Evolutionary conservation across 352 stramenopile genomes (phyloP), one percentile per base, ranked within the genome.

Genomic region (Phytophthora chlamydospora): DNA sequence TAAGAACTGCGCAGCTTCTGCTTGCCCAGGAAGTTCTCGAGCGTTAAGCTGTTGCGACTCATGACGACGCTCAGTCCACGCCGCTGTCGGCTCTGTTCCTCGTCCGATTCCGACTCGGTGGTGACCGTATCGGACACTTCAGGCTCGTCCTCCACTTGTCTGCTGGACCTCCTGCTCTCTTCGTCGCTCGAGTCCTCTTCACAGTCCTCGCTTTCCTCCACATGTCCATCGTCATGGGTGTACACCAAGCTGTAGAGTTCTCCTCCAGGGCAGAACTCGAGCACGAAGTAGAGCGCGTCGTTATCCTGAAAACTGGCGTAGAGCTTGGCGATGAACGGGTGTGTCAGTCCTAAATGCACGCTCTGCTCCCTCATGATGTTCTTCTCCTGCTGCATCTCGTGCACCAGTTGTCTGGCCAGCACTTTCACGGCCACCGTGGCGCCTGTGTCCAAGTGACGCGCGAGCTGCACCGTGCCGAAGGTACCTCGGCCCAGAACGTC

Each of bases 231-330:
- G 27, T 75, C 61, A 33, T 72, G 62, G 8, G 58, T 66, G 64
- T 92, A 85, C 45, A 97, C 81, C 43, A 98, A 84, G 50, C 91
- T 95, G 63, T 97, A 98, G n/a, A 90, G 34, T 45, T 92, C 83
- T 40, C 80, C 83, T 33, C 83, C 83, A 13, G 83, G 71, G 49
- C 78, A 89, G 43, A 84, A 91, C 68, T 91, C 84, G 38, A 93
- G 40, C 41, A 93, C 78, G 34, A 93, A 89, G 48, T 90, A 95
- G 32, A 94, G 57, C 21, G 82, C 82, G 12, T 87, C 47, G 9
- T 60, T 53, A 59, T 95, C 87, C 47, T 95, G 83, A 51, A 95
- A 92, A 41, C 75, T 91, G 16, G 75, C 62, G 59, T 83, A 87
- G 39, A 95, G 72, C 27, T 34, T 71, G 11, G 71, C 66, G 14